Conservation (phyloP, 805 yeast genomes). For the Ogataea paradorogensis region DNA sequence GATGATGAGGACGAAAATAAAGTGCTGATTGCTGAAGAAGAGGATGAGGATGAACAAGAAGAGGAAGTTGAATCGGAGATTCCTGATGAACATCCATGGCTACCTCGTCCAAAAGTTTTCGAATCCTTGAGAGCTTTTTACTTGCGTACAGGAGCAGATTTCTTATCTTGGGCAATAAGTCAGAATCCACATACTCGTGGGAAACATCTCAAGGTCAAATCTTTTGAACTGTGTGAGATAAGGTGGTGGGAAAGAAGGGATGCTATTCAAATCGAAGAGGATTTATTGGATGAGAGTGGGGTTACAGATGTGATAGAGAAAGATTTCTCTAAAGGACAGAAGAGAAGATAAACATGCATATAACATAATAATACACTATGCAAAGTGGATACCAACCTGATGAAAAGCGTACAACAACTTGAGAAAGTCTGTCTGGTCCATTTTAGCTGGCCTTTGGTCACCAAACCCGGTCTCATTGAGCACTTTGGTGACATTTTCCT, state of each 20-base stretch:
- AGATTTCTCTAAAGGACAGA: conserved; percentile 45
- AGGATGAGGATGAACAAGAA: conserved; percentile 66
- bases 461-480: conserved; percentile 74
- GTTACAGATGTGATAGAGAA: conserved; percentile 83
- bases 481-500: conserved; percentile 68
- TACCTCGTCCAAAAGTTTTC: conserved; percentile 95
- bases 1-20: conserved; percentile 56
- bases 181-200: conserved; percentile 84
- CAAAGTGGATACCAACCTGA: conserved; percentile 95
- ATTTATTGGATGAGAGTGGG: conserved; percentile 88
- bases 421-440: conserved; percentile 93
- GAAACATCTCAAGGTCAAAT: conserved; percentile 80
- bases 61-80: conserved; percentile 60
- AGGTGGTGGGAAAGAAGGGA: conserved; percentile 99
- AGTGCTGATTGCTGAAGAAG: conserved; percentile 46
- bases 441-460: conserved; percentile 87
- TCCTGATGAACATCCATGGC: conserved; percentile 94
- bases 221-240: conserved; percentile 88
- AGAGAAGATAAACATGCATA: conserved; percentile 47
- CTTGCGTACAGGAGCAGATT: conserved; percentile 78
- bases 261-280: conserved; percentile 83
- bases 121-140: conserved; percentile 83
- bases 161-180: conserved; percentile 90
- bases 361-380: conserved; percentile 39
- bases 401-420: conserved; percentile 87